phyloP scores from a whole-genome alignment of 495 filamentous ascomycete genomes.

The Penicillium taxi region DNA sequence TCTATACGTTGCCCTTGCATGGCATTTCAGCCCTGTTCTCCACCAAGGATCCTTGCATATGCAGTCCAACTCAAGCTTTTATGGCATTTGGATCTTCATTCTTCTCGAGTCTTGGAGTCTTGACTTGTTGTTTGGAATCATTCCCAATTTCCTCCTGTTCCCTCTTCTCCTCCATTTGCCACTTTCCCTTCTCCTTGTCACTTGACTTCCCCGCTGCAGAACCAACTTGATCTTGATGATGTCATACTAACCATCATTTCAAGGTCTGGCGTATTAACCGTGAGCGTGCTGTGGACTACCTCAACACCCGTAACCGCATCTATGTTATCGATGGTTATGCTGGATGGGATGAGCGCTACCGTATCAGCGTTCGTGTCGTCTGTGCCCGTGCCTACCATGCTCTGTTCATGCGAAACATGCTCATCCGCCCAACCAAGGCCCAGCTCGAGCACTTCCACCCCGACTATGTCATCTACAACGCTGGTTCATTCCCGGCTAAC shows the following conservation, averaged over 20 bases:
- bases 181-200: constrained; percentile 2
- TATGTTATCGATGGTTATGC: constrained; percentile 97
- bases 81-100: constrained; percentile 12
- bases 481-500: constrained; percentile 96
- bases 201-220: constrained; percentile 10
- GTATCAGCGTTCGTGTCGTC: constrained; percentile 94
- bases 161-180: not conserved
- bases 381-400: constrained; percentile 99
- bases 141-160: not conserved
- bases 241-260: constrained; percentile 21
- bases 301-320: constrained; percentile 97
- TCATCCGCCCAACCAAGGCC: constrained; percentile 83
- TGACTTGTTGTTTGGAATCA: constrained; percentile 1
- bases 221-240: constrained; percentile 32
- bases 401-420: constrained; percentile 99
- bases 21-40: constrained; percentile 16
- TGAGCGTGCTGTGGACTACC: constrained; percentile 95
- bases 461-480: constrained; percentile 99
- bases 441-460: constrained; percentile 96
- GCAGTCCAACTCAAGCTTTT: constrained; percentile 31
- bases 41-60: constrained; percentile 21
- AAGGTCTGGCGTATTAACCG: constrained; percentile 99
- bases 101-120: not conserved
- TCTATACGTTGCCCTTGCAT: constrained; percentile 26
- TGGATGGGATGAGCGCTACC: constrained; percentile 97